Conservation (phyloP, 192 early-diverging fungal genomes). For the Coemansia sp. region DNA sequence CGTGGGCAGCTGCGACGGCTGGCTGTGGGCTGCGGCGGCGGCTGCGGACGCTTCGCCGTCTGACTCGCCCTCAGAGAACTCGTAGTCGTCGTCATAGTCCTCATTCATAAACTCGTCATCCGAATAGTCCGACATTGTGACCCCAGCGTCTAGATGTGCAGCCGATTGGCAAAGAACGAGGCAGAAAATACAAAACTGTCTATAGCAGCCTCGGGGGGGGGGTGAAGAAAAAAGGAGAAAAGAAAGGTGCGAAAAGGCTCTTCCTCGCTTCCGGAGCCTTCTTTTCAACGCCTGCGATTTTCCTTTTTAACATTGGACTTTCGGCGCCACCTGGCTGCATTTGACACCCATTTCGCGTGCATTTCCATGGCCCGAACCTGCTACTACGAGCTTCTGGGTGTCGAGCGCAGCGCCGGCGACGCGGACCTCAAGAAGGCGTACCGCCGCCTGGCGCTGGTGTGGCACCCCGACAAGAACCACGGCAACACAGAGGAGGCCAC, state of each 20-base stretch:
- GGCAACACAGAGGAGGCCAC: conserved; percentile 82
- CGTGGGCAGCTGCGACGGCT: conserved; percentile 5
- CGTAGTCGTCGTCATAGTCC: conserved; percentile 32
- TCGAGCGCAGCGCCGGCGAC: conserved; percentile 66
- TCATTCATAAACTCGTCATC: conserved; percentile 42
- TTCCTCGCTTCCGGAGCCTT: background rate
- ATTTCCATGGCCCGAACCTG: conserved; percentile 72
- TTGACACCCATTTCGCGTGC: no score
- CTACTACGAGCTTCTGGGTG: conserved; percentile 86
- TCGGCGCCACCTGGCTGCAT: no score
- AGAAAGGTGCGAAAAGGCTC: background rate
- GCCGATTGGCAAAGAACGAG: background rate
- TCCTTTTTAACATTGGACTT: no score
- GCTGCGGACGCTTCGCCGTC: background rate
- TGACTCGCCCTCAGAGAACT: conserved; percentile 34
- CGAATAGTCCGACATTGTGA: conserved; percentile 24
- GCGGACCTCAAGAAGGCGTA: conserved; percentile 89
- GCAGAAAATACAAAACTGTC: background rate
- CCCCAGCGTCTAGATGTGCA: background rate
- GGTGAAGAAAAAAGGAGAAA: background rate
- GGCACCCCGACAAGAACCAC: conserved; percentile 90
- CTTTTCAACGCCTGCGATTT: no score
- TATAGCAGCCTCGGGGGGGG: background rate
- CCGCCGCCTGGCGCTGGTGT: conserved; percentile 66
- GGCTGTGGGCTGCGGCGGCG: background rate